Percentiles rank a stretch among this genome's conserved stretches.
These are phyloP conservation scores for Xylariaceae sp. DNA, from an alignment of 2,329 filamentous ascomycete genomes.

Conservation along the genomic window DNA sequence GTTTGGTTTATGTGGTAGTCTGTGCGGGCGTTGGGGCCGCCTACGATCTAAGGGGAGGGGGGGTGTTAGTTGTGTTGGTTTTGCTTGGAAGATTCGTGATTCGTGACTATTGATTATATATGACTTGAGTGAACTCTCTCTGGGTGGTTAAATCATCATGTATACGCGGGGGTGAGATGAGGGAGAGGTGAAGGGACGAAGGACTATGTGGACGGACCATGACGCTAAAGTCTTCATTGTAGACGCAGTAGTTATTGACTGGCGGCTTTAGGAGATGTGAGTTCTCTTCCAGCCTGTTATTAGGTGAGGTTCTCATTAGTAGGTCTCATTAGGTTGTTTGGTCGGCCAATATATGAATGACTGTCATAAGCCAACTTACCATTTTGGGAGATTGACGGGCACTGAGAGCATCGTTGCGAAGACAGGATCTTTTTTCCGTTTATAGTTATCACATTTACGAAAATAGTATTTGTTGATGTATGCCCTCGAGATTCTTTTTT, in stretches of 20 bases:
- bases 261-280: conserved; percentile 91
- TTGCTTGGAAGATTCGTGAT: background rate
- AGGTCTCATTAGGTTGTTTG: conserved; percentile 17
- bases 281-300: conserved; percentile 82
- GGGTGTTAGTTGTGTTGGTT: background rate
- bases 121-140: background rate
- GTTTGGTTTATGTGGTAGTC: conserved; percentile 99
- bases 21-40: conserved; percentile 92
- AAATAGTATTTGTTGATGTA: too few species aligned
- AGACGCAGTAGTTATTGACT: conserved; percentile 97
- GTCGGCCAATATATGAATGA: conserved; percentile 7
- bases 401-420: conserved; percentile 53
- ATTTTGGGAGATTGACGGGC: conserved; percentile 64
- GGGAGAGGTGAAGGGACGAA: background rate
- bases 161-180: too few species aligned
- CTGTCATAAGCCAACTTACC: conserved; percentile 53
- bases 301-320: background rate
- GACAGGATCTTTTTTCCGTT: too few species aligned
- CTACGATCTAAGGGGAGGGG: conserved; percentile 71
- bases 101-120: background rate
- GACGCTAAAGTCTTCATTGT: conserved; percentile 81
- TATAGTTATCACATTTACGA: too few species aligned
- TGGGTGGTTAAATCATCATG: background rate
- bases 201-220: conserved; percentile 61
- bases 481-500: too few species aligned